These are phyloP conservation scores for Talaromyces trachyspermus DNA, from an alignment of 495 filamentous ascomycete genomes.

Conservation along the genomic window DNA sequence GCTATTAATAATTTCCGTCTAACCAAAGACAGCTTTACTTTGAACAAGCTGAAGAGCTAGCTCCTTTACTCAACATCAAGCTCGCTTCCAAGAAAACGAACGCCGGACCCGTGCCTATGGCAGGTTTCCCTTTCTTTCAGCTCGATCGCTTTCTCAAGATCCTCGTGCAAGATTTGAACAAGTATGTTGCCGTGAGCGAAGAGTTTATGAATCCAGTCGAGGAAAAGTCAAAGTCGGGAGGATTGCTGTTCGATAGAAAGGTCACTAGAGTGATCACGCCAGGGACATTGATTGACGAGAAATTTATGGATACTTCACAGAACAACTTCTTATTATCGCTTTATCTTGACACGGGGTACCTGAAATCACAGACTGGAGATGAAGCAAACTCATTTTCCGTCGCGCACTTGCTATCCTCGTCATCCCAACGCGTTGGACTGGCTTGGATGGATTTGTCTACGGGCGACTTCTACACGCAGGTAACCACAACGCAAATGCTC, in stretches of 20 bases:
- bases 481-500: slow-evolving; percentile 63
- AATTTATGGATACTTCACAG: slow-evolving; percentile 85
- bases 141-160: slow-evolving; percentile 86
- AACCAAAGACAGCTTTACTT: slow-evolving; percentile 64
- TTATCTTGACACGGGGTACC: slow-evolving; percentile 37
- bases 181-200: slow-evolving; percentile 89
- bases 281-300: slow-evolving; percentile 93
- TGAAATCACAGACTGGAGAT: slow-evolving; percentile 8
- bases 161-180: slow-evolving; percentile 81
- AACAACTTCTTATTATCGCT: slow-evolving; percentile 88
- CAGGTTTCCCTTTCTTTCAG: slow-evolving; percentile 90
- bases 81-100: slow-evolving; percentile 71
- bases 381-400: slow-evolving; percentile 14
- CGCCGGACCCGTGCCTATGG: slow-evolving; percentile 73
- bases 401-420: slow-evolving; percentile 30
- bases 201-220: slow-evolving; percentile 70
- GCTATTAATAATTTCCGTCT: neutral
- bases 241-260: slow-evolving; percentile 71
- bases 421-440: slow-evolving; percentile 56
- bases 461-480: slow-evolving; percentile 83
- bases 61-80: slow-evolving; percentile 81
- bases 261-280: slow-evolving; percentile 87
- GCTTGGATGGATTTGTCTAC: slow-evolving; percentile 95
- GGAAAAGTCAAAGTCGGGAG: slow-evolving; percentile 60
- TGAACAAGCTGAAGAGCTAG: slow-evolving; percentile 83